Conservation (phyloP, 208 protist genomes). For the Crithidia bombi region DNA sequence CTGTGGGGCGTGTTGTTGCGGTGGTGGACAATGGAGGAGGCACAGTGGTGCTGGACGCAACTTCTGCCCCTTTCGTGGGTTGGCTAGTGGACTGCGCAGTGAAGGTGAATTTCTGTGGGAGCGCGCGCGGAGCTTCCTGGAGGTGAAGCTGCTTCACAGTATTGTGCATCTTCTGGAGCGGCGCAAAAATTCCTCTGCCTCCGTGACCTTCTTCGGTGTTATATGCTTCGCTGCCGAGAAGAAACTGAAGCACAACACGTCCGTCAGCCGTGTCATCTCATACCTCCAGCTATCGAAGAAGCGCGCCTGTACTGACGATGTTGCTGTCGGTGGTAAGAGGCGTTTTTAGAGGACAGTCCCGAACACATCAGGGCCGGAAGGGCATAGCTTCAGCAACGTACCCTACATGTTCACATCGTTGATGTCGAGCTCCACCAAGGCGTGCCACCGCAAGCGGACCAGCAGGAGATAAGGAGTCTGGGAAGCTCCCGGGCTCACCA, state of each 20-base stretch:
- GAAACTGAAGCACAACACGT: neutral
- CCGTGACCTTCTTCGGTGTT: neutral
- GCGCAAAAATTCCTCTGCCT: neutral
- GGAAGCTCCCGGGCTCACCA: too few relatives aligned
- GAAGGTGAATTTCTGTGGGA: too few relatives aligned
- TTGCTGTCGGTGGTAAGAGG: neutral
- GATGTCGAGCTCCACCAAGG: neutral
- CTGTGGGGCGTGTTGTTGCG: too few relatives aligned
- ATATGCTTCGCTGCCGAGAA: neutral
- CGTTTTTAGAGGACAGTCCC: neutral
- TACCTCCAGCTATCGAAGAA: neutral
- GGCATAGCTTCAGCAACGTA: neutral
- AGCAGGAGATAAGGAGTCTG: neutral
- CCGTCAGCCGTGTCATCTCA: neutral
- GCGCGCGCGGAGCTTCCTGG: too few relatives aligned
- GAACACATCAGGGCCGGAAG: neutral
- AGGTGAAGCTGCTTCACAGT: neutral
- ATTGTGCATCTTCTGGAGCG: neutral
- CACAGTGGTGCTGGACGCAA: too few relatives aligned
- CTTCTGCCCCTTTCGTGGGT: neutral
- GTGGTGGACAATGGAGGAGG: too few relatives aligned
- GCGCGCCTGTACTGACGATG: neutral
- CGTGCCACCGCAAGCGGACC: neutral
- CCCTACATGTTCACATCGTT: neutral
- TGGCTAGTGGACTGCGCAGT: neutral